Evolutionary conservation across 108 stramenopile species (phyloP).

Genomic region (Skeletonema marinoi): DNA sequence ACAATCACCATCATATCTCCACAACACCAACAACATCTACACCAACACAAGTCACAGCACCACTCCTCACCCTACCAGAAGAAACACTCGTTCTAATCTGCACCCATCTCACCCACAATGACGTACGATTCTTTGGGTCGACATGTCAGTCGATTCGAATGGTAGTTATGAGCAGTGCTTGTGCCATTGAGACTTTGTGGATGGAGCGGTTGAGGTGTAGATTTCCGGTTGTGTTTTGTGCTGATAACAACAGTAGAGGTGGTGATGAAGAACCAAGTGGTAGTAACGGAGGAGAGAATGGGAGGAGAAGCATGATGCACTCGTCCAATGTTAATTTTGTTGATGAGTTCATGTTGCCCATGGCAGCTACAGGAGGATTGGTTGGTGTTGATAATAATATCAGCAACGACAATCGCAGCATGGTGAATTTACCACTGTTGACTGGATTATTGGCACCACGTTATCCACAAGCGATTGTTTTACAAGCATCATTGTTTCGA

Average conservation of each 20-base stretch:
- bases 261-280: background rate
- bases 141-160: background rate
- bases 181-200: constrained; percentile 6
- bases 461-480: constrained; percentile 10
- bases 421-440: constrained; percentile 13
- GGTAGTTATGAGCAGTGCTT: background rate
- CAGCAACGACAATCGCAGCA: background rate
- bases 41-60: background rate
- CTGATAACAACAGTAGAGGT: background rate
- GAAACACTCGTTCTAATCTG: background rate
- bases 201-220: background rate
- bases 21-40: background rate
- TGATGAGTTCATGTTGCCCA: background rate
- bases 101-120: constrained; percentile 3
- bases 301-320: background rate
- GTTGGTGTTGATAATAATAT: background rate
- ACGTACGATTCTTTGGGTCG: background rate
- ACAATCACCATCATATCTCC: background rate
- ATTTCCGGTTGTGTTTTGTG: constrained; percentile 4
- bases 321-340: background rate
- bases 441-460: constrained; percentile 4
- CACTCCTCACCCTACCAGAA: background rate
- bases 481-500: background rate
- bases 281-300: too few species aligned
- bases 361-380: background rate